phyloP scores from a whole-genome alignment of 352 stramenopile genomes.

The Globisporangium polare region DNA sequence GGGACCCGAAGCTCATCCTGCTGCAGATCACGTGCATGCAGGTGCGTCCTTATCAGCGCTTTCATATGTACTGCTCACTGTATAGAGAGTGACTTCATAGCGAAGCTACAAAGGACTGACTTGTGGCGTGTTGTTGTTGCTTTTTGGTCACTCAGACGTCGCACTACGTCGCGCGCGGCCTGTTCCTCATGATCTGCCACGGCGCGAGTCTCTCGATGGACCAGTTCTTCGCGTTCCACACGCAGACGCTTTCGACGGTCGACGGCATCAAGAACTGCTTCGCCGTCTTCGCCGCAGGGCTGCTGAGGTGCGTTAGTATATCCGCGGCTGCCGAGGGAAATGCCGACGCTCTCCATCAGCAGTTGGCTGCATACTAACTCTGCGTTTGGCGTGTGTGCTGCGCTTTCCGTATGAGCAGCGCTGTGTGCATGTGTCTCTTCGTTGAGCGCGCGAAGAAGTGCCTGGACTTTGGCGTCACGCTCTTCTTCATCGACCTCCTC shows the following conservation, averaged over 20 bases:
- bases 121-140: background rate
- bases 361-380: background rate
- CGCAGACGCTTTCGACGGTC: conserved; percentile 67
- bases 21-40: conserved; percentile 88
- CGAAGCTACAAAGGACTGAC: background rate
- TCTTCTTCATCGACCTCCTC: conserved; percentile 86
- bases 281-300: conserved; percentile 48
- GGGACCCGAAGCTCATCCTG: conserved; percentile 85
- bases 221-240: conserved; percentile 85
- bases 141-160: conserved; percentile 40
- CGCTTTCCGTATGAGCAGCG: conserved; percentile 25
- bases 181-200: conserved; percentile 78
- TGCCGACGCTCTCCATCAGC: background rate
- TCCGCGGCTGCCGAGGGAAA: background rate
- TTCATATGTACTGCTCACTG: no score
- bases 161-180: conserved; percentile 72
- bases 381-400: background rate
- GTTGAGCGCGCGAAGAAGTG: conserved; percentile 90
- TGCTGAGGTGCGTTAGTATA: conserved; percentile 32
- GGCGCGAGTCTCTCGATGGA: conserved; percentile 61
- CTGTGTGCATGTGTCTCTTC: conserved; percentile 72
- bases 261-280: conserved; percentile 83
- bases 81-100: background rate
- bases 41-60: no score
- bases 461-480: conserved; percentile 88